phyloP scores from a whole-genome alignment of 75 land plant species.

The Isoetes taiwanensis region DNA sequence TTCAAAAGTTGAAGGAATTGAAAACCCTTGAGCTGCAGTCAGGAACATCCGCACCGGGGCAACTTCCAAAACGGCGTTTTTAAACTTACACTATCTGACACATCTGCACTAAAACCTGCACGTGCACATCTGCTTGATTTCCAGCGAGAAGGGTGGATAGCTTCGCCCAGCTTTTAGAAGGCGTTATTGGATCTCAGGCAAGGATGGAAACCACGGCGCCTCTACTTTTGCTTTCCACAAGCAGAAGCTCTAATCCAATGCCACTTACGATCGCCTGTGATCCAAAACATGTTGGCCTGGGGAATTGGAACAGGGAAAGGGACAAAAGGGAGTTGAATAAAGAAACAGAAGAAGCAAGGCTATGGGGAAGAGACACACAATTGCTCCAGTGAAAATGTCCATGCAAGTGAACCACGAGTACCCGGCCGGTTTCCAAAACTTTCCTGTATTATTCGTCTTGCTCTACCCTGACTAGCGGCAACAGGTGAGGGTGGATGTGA shows the following conservation, averaged over 20 bases:
- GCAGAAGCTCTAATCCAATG: conserved; percentile 59
- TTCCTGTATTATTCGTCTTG: no score
- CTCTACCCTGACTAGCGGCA: no score
- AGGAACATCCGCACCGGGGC: conserved; percentile 64
- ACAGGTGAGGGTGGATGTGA: no score
- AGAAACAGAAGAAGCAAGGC: no score
- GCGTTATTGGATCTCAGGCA: conserved; percentile 36
- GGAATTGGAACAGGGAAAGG: no score
- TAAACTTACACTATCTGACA: conserved; percentile 40
- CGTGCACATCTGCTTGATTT: conserved; percentile 32
- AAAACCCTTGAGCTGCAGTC: conserved; percentile 74
- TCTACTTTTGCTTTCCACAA: conserved; percentile 38
- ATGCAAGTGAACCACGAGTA: no score
- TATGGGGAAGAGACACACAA: no score
- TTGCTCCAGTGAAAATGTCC: no score
- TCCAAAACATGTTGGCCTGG: conserved; percentile 49
- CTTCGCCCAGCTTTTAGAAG: conserved; percentile 38
- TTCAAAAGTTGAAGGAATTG: conserved; percentile 49
- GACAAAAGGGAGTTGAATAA: no score
- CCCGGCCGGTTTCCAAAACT: no score
- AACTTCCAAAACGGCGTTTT: conserved; percentile 32
- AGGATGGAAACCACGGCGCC: conserved; percentile 63
- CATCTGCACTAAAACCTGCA: conserved; percentile 64
- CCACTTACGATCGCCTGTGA: conserved; percentile 81
- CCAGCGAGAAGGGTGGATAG: conserved; percentile 15